Evolutionary conservation across 2,329 filamentous ascomycete species (phyloP).

Genomic region (Zarea fungicola): DNA sequence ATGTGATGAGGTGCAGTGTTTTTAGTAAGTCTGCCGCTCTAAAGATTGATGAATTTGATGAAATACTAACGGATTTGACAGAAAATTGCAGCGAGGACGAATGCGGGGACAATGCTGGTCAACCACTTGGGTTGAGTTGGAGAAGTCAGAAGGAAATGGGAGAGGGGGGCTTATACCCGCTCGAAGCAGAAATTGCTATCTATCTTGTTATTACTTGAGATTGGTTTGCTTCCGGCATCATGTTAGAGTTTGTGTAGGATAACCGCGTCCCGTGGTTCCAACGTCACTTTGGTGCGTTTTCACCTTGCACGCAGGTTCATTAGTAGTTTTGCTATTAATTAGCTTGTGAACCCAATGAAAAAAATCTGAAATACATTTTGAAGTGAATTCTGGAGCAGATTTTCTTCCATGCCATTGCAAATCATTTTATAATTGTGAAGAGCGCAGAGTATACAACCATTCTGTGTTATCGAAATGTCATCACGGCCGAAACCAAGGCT

Average conservation of each 20-base stretch:
- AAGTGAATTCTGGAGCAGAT: too few species aligned
- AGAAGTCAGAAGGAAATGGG: neutral
- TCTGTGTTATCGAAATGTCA: too few species aligned
- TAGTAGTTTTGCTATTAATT: constrained; percentile 3
- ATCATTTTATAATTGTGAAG: too few species aligned
- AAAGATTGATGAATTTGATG: too few species aligned
- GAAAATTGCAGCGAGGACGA: too few species aligned
- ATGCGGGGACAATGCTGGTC: too few species aligned
- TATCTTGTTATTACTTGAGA: constrained; percentile 10
- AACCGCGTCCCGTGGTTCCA: neutral
- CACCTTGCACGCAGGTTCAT: constrained; percentile 1
- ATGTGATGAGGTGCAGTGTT: neutral
- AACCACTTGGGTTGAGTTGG: neutral
- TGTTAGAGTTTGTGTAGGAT: neutral
- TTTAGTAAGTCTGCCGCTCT: neutral
- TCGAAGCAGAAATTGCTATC: constrained; percentile 10
- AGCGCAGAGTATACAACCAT: too few species aligned
- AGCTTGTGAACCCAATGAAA: neutral
- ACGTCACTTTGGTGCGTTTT: neutral
- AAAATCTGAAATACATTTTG: too few species aligned
- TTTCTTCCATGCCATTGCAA: neutral
- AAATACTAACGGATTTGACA: too few species aligned
- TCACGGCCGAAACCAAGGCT: too few species aligned
- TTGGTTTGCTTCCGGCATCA: constrained; percentile 10
- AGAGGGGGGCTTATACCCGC: constrained; percentile 6